Conservation (phyloP, 148 eudicot species). For the Hydrangea macrophylla region DNA sequence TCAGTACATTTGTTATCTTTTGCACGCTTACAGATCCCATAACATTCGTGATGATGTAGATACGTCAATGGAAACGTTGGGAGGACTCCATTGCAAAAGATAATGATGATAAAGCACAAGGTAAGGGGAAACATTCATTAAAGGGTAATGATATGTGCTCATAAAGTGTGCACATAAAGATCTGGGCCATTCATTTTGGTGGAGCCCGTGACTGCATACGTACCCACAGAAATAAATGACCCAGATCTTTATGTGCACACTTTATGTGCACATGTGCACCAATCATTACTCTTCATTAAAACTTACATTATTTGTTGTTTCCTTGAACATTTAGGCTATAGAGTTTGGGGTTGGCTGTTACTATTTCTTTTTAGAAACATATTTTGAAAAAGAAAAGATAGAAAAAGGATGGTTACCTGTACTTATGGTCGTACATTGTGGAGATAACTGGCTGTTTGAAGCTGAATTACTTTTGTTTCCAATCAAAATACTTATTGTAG, state of each 20-base stretch:
- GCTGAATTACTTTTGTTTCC: not conserved
- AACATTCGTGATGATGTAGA: slow-evolving; percentile 40
- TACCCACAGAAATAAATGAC: too few relatives aligned
- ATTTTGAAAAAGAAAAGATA: not conserved
- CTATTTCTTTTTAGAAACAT: not conserved
- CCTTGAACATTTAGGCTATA: not conserved
- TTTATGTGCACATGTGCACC: too few relatives aligned
- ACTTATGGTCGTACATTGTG: slow-evolving; percentile 7
- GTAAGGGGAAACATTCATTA: too few relatives aligned
- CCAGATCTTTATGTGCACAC: too few relatives aligned
- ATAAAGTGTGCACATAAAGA: too few relatives aligned
- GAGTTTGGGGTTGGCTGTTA: not conserved
- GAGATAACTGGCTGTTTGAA: not conserved
- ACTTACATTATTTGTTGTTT: not conserved
- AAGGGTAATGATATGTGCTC: too few relatives aligned
- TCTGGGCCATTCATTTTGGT: too few relatives aligned
- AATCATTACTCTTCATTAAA: not conserved
- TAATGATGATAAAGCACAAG: slow-evolving; percentile 39
- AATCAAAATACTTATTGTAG: not conserved
- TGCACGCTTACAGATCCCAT: too few relatives aligned
- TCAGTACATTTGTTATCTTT: not conserved
- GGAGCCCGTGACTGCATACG: too few relatives aligned
- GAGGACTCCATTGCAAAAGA: slow-evolving; percentile 63
- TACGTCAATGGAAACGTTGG: slow-evolving; percentile 89
- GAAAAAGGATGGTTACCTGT: not conserved